phyloP scores from a whole-genome alignment of 75 land plant species.

The Picea sitchensis region DNA sequence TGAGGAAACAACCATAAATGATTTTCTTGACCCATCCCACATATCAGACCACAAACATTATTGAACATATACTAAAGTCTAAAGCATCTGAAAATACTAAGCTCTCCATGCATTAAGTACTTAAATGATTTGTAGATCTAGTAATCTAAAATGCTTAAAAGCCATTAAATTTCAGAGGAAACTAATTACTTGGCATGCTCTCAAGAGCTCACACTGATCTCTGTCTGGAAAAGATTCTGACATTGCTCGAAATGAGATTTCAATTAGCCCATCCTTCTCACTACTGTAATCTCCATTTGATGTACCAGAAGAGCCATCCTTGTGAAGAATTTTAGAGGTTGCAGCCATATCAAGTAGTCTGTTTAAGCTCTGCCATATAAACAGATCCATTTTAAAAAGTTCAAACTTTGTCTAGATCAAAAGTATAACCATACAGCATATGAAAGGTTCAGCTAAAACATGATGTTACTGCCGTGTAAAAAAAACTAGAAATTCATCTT shows the following conservation, averaged over 20 bases:
- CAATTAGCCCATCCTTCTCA: conserved; percentile 5
- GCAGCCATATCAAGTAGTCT: conserved; percentile 7
- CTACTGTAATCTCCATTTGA: neutral
- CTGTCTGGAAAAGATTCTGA: conserved; percentile 8
- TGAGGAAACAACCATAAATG: neutral
- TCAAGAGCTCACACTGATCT: conserved; percentile 8
- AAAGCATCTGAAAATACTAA: neutral
- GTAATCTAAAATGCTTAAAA: conserved; percentile 1
- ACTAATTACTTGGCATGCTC: conserved; percentile 7
- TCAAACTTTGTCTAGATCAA: neutral
- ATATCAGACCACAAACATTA: neutral
- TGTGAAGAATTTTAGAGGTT: conserved; percentile 3
- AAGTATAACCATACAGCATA: neutral
- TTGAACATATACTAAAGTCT: neutral
- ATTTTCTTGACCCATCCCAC: neutral
- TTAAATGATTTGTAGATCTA: neutral
- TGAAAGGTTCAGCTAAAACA: no score
- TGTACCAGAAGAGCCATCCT: conserved; percentile 1
- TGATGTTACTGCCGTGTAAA: neutral
- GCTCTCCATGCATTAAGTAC: neutral
- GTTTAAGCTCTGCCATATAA: conserved; percentile 10
- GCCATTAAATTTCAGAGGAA: neutral
- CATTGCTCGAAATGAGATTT: conserved; percentile 8
- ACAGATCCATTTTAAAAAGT: neutral
- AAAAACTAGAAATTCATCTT: neutral